These are phyloP conservation scores for Zygoascus sp. DNA, from an alignment of 1,139 yeast species.

Conservation along the genomic window DNA sequence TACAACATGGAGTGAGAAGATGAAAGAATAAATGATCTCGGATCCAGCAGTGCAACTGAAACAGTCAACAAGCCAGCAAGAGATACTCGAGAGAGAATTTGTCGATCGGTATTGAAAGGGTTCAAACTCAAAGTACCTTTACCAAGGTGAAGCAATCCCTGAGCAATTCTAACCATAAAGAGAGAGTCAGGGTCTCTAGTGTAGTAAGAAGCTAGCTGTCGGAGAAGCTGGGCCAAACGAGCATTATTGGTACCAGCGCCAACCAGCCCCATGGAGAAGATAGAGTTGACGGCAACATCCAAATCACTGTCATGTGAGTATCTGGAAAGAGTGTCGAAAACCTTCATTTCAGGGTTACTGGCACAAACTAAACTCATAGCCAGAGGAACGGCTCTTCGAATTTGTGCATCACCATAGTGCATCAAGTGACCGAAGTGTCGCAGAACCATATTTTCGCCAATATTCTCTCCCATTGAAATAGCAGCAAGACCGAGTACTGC, in stretches of 20 bases:
- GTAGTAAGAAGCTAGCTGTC: conserved; percentile 93
- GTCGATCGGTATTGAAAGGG: conserved; percentile 87
- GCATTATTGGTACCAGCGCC: conserved; percentile 99
- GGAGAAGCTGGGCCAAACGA: conserved; percentile 87
- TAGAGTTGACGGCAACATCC: conserved; percentile 93
- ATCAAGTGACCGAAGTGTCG: conserved; percentile 96
- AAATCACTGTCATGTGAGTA: conserved; percentile 94
- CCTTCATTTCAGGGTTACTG: conserved; percentile 95
- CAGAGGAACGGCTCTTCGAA: conserved; percentile 91
- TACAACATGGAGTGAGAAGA: conserved; percentile 79
- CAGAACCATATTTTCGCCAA: conserved; percentile 95
- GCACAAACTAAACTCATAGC: conserved; percentile 96
- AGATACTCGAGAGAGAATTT: conserved; percentile 80
- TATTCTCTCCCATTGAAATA: conserved; percentile 96
- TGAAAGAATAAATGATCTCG: conserved; percentile 58
- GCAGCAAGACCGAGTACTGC: conserved; percentile 93
- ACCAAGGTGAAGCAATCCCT: conserved; percentile 91
- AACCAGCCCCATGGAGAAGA: conserved; percentile 94
- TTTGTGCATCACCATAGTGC: conserved; percentile 94
- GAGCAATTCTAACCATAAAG: conserved; percentile 91
- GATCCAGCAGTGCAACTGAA: conserved; percentile 78
- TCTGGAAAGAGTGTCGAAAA: conserved; percentile 91
- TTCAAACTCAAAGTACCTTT: conserved; percentile 89
- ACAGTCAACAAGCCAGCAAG: conserved; percentile 87
- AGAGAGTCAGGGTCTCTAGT: conserved; percentile 85